Conservation (phyloP, 805 yeast species). For the Nakazawaea molendinolei region DNA sequence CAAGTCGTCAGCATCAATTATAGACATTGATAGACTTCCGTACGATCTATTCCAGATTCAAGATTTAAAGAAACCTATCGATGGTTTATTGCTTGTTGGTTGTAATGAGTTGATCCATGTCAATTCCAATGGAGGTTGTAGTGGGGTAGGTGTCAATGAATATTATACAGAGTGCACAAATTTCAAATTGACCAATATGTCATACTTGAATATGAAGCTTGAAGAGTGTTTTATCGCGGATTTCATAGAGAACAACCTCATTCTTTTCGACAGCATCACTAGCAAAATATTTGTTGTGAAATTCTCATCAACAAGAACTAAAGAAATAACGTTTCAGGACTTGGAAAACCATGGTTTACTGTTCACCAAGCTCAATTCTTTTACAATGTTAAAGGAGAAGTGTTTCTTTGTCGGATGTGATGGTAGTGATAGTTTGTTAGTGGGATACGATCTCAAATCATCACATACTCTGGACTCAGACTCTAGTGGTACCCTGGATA, state of each 20-base stretch:
- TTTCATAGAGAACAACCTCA: slow-evolving; percentile 14
- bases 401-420: slow-evolving; percentile 53
- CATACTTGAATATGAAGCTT: slow-evolving; percentile 43
- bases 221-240: slow-evolving; percentile 42
- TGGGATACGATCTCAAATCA: slow-evolving; percentile 31
- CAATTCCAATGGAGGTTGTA: slow-evolving; percentile 67
- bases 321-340: slow-evolving; percentile 20
- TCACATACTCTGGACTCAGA: no score
- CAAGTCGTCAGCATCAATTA: slow-evolving; percentile 57
- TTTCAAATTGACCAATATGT: slow-evolving; percentile 36
- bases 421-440: slow-evolving; percentile 51
- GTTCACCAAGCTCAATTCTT: slow-evolving; percentile 20
- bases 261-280: slow-evolving; percentile 3
- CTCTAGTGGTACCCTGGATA: no score
- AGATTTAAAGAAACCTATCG: slow-evolving; percentile 58
- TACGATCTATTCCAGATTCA: slow-evolving; percentile 62
- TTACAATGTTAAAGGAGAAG: slow-evolving; percentile 21
- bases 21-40: slow-evolving; percentile 60
- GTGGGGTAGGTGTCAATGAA: slow-evolving; percentile 57
- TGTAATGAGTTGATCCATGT: slow-evolving; percentile 72
- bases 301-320: slow-evolving; percentile 11
- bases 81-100: slow-evolving; percentile 66
- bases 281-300: slow-evolving; percentile 3
- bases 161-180: slow-evolving; percentile 37
- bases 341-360: slow-evolving; percentile 26